These are phyloP conservation scores for Aspergillus bombycis DNA, from an alignment of 2,329 filamentous ascomycete genomes.

Conservation along the genomic window DNA sequence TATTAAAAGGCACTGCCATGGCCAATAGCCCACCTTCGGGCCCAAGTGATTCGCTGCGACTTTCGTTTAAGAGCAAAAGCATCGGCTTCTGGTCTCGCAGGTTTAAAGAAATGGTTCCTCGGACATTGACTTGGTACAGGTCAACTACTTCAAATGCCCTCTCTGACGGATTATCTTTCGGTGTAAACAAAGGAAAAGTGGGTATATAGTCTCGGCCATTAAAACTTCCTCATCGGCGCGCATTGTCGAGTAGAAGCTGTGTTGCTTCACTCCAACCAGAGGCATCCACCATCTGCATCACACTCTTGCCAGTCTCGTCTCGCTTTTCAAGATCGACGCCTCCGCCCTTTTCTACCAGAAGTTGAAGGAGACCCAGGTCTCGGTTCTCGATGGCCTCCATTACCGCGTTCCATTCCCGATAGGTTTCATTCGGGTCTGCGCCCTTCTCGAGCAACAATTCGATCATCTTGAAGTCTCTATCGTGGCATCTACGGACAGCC, in stretches of 20 bases:
- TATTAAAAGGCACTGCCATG: no score
- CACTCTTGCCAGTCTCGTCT: conserved; percentile 59
- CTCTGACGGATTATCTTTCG: not conserved
- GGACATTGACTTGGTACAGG: not conserved
- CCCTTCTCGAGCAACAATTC: conserved; percentile 65
- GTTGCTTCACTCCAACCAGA: conserved; percentile 63
- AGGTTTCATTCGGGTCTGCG: conserved; percentile 69
- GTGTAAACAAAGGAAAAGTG: not conserved
- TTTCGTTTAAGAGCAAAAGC: no score
- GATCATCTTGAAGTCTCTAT: conserved; percentile 62
- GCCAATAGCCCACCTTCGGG: no score
- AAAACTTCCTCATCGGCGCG: not conserved
- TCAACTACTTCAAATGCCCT: not conserved
- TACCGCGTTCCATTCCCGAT: conserved; percentile 67
- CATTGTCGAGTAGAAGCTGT: conserved; percentile 44
- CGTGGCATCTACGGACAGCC: conserved; percentile 62
- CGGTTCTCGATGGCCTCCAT: conserved; percentile 69
- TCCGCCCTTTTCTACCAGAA: conserved; percentile 53
- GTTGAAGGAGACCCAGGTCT: conserved; percentile 56
- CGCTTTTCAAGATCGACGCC: conserved; percentile 56
- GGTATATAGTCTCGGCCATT: not conserved
- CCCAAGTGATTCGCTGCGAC: no score
- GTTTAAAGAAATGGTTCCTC: not conserved
- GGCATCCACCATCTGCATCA: conserved; percentile 61
- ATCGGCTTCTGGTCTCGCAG: not conserved